A percentile compares a stretch with the other conserved stretches of the same genome.
These are phyloP conservation scores for Phaseolus coccineus DNA, from an alignment of 331 rosid species.

Conservation along the genomic window DNA sequence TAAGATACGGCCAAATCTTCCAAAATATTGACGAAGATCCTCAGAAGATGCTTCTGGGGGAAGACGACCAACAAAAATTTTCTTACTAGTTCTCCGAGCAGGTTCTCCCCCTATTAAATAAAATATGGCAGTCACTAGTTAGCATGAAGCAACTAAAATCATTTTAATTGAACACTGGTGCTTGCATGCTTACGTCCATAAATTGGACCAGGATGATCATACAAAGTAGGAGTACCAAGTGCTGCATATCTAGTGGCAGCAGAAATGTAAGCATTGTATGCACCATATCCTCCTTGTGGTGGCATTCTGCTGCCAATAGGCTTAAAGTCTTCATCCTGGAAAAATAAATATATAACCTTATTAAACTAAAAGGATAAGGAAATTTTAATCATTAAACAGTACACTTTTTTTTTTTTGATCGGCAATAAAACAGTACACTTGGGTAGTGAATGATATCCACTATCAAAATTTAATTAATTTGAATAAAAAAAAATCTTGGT, in stretches of 20 bases:
- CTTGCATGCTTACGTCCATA: conserved; percentile 81
- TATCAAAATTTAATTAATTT: conserved; percentile 3
- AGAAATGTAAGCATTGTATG: conserved; percentile 93
- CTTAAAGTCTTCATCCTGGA: conserved; percentile 92
- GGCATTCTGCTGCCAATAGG: conserved; percentile 77
- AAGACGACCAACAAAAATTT: conserved; percentile 92
- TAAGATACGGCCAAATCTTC: conserved; percentile 90
- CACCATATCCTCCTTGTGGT: conserved; percentile 86
- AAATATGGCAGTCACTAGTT: conserved; percentile 38
- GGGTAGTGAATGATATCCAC: conserved; percentile 11
- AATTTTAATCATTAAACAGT: conserved; percentile 6
- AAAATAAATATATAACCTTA: conserved; percentile 24
- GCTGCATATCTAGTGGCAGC: conserved; percentile 98
- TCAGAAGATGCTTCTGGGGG: conserved; percentile 91
- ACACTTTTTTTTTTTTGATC: not conserved
- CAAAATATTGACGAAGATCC: conserved; percentile 92
- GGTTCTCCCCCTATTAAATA: conserved; percentile 81
- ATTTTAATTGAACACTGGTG: conserved; percentile 15
- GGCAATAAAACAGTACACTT: conserved; percentile 3
- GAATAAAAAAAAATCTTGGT: not conserved
- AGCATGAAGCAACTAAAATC: conserved; percentile 30
- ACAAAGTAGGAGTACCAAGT: conserved; percentile 94
- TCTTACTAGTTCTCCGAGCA: conserved; percentile 73
- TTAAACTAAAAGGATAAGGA: conserved; percentile 16
- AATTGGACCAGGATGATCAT: conserved; percentile 84